A percentile compares a stretch with the other conserved stretches of the same genome.
These are phyloP conservation scores for Hymenoscyphus occultus DNA, from an alignment of 2,329 filamentous ascomycete species.

Conservation along the genomic window DNA sequence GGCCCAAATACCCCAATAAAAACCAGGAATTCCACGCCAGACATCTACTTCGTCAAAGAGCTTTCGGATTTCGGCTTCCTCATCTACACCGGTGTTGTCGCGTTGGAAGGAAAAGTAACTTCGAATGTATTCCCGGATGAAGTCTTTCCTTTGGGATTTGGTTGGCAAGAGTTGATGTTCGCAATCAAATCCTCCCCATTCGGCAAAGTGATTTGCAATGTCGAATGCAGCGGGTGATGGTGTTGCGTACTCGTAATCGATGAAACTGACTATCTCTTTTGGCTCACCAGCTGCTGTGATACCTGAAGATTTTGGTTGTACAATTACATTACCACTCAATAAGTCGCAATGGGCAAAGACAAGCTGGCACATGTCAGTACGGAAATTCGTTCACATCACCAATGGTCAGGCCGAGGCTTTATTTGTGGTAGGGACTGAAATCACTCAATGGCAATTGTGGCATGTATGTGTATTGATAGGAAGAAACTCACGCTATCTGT, in stretches of 20 bases:
- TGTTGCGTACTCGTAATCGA: slow-evolving; percentile 97
- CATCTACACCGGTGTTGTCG: slow-evolving; percentile 37
- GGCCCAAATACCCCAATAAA: slow-evolving; percentile 92
- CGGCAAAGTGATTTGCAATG: slow-evolving; percentile 95
- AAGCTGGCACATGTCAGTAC: slow-evolving; percentile 50
- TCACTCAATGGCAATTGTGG: slow-evolving; percentile 1
- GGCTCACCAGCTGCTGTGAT: slow-evolving; percentile 36
- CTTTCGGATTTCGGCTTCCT: slow-evolving; percentile 62
- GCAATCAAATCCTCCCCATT: slow-evolving; percentile 97
- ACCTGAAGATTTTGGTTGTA: slow-evolving; percentile 53
- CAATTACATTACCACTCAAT: slow-evolving; percentile 93
- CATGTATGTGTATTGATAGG: slow-evolving; percentile 9
- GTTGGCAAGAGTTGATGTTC: slow-evolving; percentile 83
- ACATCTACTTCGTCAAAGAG: slow-evolving; percentile 79
- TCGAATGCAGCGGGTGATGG: slow-evolving; percentile 95
- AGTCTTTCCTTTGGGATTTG: slow-evolving; percentile 69
- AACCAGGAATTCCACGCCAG: slow-evolving; percentile 85
- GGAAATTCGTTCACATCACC: slow-evolving; percentile 4
- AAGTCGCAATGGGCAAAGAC: slow-evolving; percentile 96
- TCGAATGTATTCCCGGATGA: slow-evolving; percentile 78
- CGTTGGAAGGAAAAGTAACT: slow-evolving; percentile 58
- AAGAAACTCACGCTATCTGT: slow-evolving; percentile 62
- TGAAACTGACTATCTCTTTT: slow-evolving; percentile 70
- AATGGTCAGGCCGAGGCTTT: not conserved
- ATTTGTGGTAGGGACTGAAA: not conserved